phyloP scores from a whole-genome alignment of 768 basidiomycete species.

The Lyophyllum atratum region DNA sequence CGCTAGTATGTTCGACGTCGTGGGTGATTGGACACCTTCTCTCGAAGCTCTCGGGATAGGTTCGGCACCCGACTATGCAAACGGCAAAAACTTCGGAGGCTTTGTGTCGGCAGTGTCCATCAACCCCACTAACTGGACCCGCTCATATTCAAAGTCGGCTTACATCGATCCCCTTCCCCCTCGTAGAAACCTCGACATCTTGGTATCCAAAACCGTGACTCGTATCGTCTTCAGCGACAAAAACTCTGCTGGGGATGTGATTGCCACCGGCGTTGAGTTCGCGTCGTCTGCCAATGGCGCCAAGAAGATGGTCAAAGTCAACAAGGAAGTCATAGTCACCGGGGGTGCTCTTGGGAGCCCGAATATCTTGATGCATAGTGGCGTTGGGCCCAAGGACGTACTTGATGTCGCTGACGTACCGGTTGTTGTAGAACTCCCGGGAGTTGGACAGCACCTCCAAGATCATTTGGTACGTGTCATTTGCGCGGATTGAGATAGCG shows the following conservation, averaged over 20 bases:
- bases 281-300: constrained; percentile 25
- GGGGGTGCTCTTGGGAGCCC: constrained; percentile 53
- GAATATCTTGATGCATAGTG: constrained; percentile 56
- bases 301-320: constrained; percentile 13
- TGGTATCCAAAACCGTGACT: constrained; percentile 62
- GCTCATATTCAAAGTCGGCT: constrained; percentile 59
- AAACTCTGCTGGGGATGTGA: constrained; percentile 36
- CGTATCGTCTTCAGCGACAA: constrained; percentile 42
- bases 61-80: constrained; percentile 40
- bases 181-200: constrained; percentile 62
- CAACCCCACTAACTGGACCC: constrained; percentile 62
- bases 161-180: constrained; percentile 65
- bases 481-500: neutral
- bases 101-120: constrained; percentile 61
- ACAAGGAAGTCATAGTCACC: constrained; percentile 53
- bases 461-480: constrained; percentile 40
- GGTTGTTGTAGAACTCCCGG: constrained; percentile 50
- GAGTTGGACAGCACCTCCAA: constrained; percentile 62
- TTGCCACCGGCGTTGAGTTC: constrained; percentile 54
- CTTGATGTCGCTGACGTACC: constrained; percentile 46
- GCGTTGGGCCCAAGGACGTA: constrained; percentile 58
- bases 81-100: constrained; percentile 49
- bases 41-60: constrained; percentile 46
- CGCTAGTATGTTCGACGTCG: constrained; percentile 46
- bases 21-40: constrained; percentile 58